phyloP scores from a whole-genome alignment of 129 eudicot species.

The Pittosporum tobira region DNA sequence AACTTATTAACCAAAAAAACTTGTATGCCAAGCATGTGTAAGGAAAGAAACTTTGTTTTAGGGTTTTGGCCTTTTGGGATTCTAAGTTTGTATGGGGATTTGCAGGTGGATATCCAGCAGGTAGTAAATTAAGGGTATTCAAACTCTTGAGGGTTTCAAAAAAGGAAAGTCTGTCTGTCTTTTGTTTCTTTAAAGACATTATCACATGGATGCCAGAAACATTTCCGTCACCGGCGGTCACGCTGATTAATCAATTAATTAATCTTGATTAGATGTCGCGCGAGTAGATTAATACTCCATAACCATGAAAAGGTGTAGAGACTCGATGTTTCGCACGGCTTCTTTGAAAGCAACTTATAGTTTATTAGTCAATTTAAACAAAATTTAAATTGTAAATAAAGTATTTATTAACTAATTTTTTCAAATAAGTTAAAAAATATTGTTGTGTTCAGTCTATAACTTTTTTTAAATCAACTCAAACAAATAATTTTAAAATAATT shows the following conservation, averaged over 20 bases:
- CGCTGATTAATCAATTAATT: neutral
- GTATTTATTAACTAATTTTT: too few species aligned
- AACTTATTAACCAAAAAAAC: neutral
- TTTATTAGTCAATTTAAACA: too few species aligned
- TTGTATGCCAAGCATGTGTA: neutral
- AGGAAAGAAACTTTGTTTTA: neutral
- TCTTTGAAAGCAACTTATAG: too few species aligned
- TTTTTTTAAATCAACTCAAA: too few species aligned
- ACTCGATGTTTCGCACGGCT: too few species aligned
- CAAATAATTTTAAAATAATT: too few species aligned
- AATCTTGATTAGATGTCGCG: neutral
- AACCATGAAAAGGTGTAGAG: too few species aligned
- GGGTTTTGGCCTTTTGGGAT: neutral
- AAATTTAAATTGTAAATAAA: too few species aligned
- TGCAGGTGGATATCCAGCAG: neutral
- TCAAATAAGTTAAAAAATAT: too few species aligned
- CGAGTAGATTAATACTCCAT: neutral
- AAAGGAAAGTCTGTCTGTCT: slow-evolving; percentile 2
- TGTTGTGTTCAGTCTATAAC: too few species aligned
- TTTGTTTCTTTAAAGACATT: slow-evolving; percentile 11
- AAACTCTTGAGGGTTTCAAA: slow-evolving; percentile 6
- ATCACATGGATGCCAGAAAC: slow-evolving; percentile 11
- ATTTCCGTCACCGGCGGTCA: slow-evolving; percentile 3
- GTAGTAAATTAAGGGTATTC: neutral
- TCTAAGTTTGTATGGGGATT: neutral